Evolutionary conservation across 352 stramenopile genomes (phyloP).

Genomic region (Globisporangium lucens): DNA sequence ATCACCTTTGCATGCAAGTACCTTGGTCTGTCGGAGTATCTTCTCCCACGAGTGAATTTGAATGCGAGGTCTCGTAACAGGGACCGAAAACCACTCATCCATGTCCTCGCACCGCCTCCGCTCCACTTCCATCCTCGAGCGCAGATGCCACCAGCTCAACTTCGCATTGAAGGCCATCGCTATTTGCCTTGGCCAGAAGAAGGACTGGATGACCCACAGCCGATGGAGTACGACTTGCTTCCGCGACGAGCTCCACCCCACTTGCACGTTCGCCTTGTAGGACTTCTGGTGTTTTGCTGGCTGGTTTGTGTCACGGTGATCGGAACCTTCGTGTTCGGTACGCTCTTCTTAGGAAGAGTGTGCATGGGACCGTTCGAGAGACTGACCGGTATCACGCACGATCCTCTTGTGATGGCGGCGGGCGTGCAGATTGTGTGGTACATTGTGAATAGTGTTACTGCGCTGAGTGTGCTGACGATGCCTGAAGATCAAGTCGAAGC

Average conservation of each 20-base stretch:
- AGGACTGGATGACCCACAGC: conserved; percentile 60
- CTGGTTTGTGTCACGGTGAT: conserved; percentile 56
- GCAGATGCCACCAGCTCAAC: conserved; percentile 60
- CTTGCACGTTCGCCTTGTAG: conserved; percentile 48
- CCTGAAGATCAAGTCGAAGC: conserved; percentile 61
- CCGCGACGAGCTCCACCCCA: conserved; percentile 48
- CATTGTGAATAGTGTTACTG: conserved; percentile 60
- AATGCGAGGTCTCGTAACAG: conserved; percentile 18
- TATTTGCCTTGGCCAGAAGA: conserved; percentile 86
- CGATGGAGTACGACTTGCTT: conserved; percentile 73
- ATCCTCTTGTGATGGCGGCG: conserved; percentile 68
- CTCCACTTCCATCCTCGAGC: conserved; percentile 80
- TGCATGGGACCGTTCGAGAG: conserved; percentile 73
- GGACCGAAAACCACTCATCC: conserved; percentile 27
- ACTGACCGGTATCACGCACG: conserved; percentile 63
- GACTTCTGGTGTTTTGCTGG: conserved; percentile 57
- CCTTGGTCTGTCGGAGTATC: conserved; percentile 64
- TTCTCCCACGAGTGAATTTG: conserved; percentile 54
- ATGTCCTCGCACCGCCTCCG: conserved; percentile 64
- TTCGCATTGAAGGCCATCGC: conserved; percentile 64
- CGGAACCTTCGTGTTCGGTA: conserved; percentile 60
- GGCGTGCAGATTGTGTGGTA: conserved; percentile 80
- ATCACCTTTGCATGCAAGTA: conserved; percentile 55
- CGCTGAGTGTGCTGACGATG: conserved; percentile 55
- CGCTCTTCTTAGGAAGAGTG: conserved; percentile 60